These are phyloP conservation scores for Euphorbia corollata DNA, from an alignment of 441 rosid genomes.

Conservation along the genomic window DNA sequence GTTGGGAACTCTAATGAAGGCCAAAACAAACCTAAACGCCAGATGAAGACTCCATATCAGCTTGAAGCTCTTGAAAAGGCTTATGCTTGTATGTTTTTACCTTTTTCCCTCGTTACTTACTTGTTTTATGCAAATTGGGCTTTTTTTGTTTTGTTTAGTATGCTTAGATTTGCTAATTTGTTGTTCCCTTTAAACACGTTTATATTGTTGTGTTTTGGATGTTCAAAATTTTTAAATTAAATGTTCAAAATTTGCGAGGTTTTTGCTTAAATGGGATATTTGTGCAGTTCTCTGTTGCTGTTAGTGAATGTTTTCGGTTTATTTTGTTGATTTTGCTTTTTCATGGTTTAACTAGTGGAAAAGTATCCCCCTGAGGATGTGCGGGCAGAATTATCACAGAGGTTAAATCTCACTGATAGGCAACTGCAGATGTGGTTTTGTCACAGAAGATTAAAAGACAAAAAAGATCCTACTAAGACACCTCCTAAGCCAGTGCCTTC, in stretches of 20 bases:
- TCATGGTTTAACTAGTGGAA: conserved; percentile 46
- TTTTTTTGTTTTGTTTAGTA: not conserved
- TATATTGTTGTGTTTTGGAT: not conserved
- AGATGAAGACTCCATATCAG: conserved; percentile 95
- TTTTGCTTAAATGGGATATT: conserved; percentile 3
- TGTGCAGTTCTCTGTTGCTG: not conserved
- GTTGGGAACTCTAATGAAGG: conserved; percentile 40
- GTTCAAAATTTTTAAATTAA: not conserved
- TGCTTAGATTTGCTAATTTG: not conserved
- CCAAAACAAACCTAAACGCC: conserved; percentile 69
- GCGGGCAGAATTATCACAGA: conserved; percentile 68
- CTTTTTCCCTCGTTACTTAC: not conserved
- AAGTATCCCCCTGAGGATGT: conserved; percentile 82
- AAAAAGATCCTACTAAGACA: conserved; percentile 46
- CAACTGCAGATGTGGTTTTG: conserved; percentile 99
- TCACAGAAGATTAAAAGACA: conserved; percentile 90
- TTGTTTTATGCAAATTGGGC: not conserved
- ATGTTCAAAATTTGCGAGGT: not conserved
- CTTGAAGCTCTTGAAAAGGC: conserved; percentile 82
- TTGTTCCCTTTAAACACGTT: not conserved
- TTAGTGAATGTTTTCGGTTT: conserved; percentile 3
- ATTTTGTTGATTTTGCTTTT: conserved; percentile 15
- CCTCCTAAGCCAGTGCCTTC: conserved; percentile 35
- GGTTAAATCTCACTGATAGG: conserved; percentile 83
- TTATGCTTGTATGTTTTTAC: conserved; percentile 50